Base-by-base conservation (phyloP, 306 rosid genomes). In the Sindora glabra region DNA sequence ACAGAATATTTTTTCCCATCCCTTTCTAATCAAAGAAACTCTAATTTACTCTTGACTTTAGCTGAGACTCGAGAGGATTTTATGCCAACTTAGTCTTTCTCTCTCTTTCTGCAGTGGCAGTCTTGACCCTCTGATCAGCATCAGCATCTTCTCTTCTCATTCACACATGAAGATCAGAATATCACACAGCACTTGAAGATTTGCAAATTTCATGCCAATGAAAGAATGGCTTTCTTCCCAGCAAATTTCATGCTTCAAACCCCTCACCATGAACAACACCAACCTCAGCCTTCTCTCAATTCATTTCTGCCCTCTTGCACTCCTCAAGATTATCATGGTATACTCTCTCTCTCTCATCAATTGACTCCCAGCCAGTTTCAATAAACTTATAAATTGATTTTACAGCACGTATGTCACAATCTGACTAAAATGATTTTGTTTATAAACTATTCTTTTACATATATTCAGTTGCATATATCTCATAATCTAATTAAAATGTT, bases 201-300 rank as follows among this genome's bases (percentile, higher is more conserved):
- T 64, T 59, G 58, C 56, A 58, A 65, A 71, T 6, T 4, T 4
- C 73, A 19, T 65, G 79, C n/a, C 56, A 81, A 80, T 83, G 86
- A 89, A 72, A 94, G 89, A 71, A 94, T 94, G 97, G 86, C 91
- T 57, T 94, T 94, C 82, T 94, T 94, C 73, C 79, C 86, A 21
- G 72, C 96, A 75, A 89, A 94, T 75, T 94, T 94, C 84, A 86
- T 89, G 94, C 77, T 86, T 12, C 99, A 86, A 75, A 74, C 89
- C 15, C 77, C 95, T 32, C 96, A 77, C 25, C 84, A 78, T 38
- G 82, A 89, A 44, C 85, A 85, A 54, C 81, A 79, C 51, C 86
- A 86, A 26, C 90, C 79, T 59, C 86, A 81, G 51, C 65, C 85
- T 61, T 78, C 94, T 5, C 86, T 89, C 68, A 89, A 81, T 66